Evolutionary conservation across 768 basidiomycete genomes (phyloP), one percentile per base, ranked within the genome.

Genomic region (Piloderma croceum): DNA sequence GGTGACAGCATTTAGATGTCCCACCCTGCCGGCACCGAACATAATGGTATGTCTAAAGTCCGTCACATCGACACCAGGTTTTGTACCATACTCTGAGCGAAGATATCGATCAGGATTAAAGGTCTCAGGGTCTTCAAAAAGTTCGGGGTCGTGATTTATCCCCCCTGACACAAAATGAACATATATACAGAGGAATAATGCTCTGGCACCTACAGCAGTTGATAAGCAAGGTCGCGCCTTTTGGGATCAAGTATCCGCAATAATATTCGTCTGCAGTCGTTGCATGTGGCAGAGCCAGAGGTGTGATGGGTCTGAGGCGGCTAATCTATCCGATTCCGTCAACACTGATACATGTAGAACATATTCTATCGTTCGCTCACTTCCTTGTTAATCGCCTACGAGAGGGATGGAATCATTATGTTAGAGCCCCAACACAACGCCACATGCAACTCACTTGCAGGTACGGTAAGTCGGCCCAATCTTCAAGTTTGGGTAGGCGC

Each of bases 381-480:
- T 15, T 29, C 27, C 27, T 29, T 29, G 10, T 9, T 15, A 15
- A 29, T 15, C 10, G 27, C n/a, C n/a, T n/a, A n/a, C n/a, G n/a
- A n/a, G n/a, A n/a, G n/a, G n/a, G n/a, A n/a, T n/a, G n/a, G n/a
- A n/a, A n/a, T n/a, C n/a, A n/a, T n/a, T n/a, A n/a, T n/a, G n/a
- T n/a, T n/a, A n/a, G n/a, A n/a, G n/a, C n/a, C n/a, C n/a, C n/a
- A n/a, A n/a, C n/a, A n/a, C n/a, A n/a, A n/a, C n/a, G n/a, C n/a
- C n/a, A n/a, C n/a, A n/a, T n/a, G n/a, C n/a, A n/a, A n/a, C n/a
- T n/a, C n/a, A n/a, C 58, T 7, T 51, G 46, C 15, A 52, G 42
- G 35, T 58, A 60, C 1, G 58, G 58, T 32, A 60, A 44, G 4
- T 51, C 34, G 18, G 41, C 32, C 13, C 47, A 31, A 33, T 58